Base-by-base conservation (phyloP, 129 eudicot genomes). In the Erigeron canadensis region DNA sequence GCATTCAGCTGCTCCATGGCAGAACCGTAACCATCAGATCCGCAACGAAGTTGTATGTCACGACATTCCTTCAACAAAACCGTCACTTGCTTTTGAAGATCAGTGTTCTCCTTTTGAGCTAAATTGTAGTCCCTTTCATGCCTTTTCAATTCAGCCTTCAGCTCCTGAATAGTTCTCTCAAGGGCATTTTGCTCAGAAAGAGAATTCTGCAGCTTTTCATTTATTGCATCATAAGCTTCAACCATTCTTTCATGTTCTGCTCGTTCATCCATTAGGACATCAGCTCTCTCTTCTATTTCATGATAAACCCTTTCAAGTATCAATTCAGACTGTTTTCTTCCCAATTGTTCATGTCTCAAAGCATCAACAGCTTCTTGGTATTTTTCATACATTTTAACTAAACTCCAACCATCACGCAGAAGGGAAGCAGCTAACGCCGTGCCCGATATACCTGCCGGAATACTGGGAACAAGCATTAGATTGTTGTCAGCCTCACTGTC, bases 281-380 rank as follows among this genome's bases (percentile, higher is more conserved):
- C 89, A 50, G 98, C 90, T 78, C 89, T 94, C 76, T 89, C 97
- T 79, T 94, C 95, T 22, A 94, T 89, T 82, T 94, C 97, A 47
- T 85, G 80, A 12, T 89, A 75, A 12, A 91, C 96, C 21, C 97
- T 81, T 75, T 94, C 89, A 73, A 94, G 66, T 64, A 90, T 78
- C 5, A 89, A 89, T 80, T 94, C 81, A 1, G 99, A 70, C 53
- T 94, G 91, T 75, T 87, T 87, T 83, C 93, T 84, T 19, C 99
- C 99, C 76, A 89, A 59, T 73, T 89, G 97, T 62, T 94, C 99
- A 46, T 94, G 99, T 37, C 89, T 84, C 67, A 90, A 43, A 69
- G 99, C 97, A 75, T 94, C 99, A 47, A 90, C 84, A 65, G 97
- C 94, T 84, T 94, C 99, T 80, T 94, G 99, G 76, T 89, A 94